Conservation (phyloP, 2,329 filamentous ascomycete species). For the Scleromitrula shiraiana region DNA sequence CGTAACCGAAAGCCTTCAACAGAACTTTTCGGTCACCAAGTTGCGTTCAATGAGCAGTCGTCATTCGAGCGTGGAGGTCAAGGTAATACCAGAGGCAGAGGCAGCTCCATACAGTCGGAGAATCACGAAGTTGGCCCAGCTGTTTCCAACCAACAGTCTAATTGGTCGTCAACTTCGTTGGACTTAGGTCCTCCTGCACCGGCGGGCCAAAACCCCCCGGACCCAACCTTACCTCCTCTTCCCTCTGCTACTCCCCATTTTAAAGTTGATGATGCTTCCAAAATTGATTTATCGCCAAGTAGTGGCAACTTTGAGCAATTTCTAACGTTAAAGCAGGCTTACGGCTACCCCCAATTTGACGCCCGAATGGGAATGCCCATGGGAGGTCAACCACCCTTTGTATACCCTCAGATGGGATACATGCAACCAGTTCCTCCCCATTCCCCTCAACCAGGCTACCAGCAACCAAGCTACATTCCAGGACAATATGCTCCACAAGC, state of each 20-base stretch:
- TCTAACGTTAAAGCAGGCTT: slow-evolving; percentile 46
- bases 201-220: slow-evolving; percentile 4
- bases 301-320: slow-evolving; percentile 60
- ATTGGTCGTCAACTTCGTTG: slow-evolving; percentile 1
- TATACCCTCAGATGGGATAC: slow-evolving; percentile 42
- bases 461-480: slow-evolving; percentile 33
- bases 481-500: slow-evolving; percentile 38
- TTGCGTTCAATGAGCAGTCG: slow-evolving; percentile 17
- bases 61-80: slow-evolving; percentile 17
- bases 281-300: slow-evolving; percentile 58
- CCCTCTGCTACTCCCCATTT: slow-evolving; percentile 25
- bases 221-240: slow-evolving; percentile 19
- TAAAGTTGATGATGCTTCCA: slow-evolving; percentile 10
- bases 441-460: slow-evolving; percentile 40
- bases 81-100: slow-evolving; percentile 16
- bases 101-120: slow-evolving; percentile 15
- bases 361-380: slow-evolving; percentile 33
- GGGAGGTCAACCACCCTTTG: slow-evolving; percentile 31
- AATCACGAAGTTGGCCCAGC: slow-evolving; percentile 15
- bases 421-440: slow-evolving; percentile 37
- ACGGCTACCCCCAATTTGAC: slow-evolving; percentile 47
- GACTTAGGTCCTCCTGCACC: slow-evolving; percentile 3
- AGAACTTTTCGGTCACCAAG: slow-evolving; percentile 23
- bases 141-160: slow-evolving; percentile 12
- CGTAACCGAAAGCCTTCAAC: slow-evolving; percentile 19